Base-by-base conservation (phyloP, 129 eudicot species). In the Centaurea solstitialis region DNA sequence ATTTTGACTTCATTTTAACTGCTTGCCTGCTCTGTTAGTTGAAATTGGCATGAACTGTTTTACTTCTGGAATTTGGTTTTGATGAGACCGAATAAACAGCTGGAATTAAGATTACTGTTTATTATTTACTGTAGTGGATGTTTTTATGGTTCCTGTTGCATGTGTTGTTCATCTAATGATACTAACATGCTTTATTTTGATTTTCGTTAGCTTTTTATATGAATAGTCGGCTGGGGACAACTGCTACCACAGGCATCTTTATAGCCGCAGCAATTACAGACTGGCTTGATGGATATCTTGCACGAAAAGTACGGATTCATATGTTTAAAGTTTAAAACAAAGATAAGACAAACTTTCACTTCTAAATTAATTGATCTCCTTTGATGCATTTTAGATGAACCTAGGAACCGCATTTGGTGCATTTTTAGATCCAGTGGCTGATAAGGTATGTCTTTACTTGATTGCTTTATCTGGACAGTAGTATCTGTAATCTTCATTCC, bases 221-320 rank as follows among this genome's bases (percentile, higher is more conserved):
- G 84, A 88, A 93, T 86, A 87, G 94, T 75, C 84, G 91, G 90
- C 86, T 93, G 93, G 99, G 99, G 66, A 88, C 97, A 18, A 74
- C 90, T 65, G 89, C 79, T 43, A 92, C 99, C 57, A 93, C 97
- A 45, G 82, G 92, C 74, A 95, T 95, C 79, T 95, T 95, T 82
- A 73, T 95, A 80, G 93, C 88, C 74, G 99, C 99, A 72, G 97
- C 99, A 79, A 89, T 93, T 72, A 95, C 99, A 20, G 99, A 95
- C 87, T 95, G 99, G 97, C 94, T 95, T 73, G 99, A 95, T 88
- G 99, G 99, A 30, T 92, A 90, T 81, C 92, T 95, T 85, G 99
- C 99, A 72, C 80, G 99, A 75, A 90, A 86, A 89, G 99, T 95
- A 83, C 68, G 79, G 30, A 33, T 37, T 75, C 38, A 10, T 59